A percentile compares a stretch with the other conserved stretches of the same genome.
These are phyloP conservation scores for Zalerion maritima DNA, from an alignment of 495 filamentous ascomycete genomes.

Conservation along the genomic window DNA sequence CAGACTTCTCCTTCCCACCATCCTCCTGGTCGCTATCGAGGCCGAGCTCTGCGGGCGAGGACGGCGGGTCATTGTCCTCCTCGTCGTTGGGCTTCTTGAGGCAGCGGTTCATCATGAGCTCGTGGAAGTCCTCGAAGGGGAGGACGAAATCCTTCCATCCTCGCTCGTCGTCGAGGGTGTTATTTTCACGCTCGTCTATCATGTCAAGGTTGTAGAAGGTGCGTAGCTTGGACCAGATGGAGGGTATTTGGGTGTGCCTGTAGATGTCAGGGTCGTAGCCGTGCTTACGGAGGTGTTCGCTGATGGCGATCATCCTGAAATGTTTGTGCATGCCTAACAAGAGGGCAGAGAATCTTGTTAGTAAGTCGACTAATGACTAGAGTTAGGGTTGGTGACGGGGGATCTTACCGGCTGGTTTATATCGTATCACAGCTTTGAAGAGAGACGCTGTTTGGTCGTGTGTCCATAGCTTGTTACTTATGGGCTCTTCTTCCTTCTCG, in stretches of 20 bases:
- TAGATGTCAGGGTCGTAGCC: slow-evolving; percentile 55
- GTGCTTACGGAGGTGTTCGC: slow-evolving; percentile 71
- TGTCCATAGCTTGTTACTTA: slow-evolving; percentile 67
- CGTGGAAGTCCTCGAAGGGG: slow-evolving; percentile 62
- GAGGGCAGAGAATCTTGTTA: not conserved
- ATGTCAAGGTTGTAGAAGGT: slow-evolving; percentile 77
- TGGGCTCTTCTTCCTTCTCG: slow-evolving; percentile 19
- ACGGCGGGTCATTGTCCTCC: slow-evolving; percentile 15
- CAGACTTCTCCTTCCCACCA: slow-evolving; percentile 20
- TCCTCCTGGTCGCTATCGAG: slow-evolving; percentile 17
- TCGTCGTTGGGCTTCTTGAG: slow-evolving; percentile 42
- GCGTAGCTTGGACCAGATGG: slow-evolving; percentile 80
- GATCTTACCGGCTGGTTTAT: slow-evolving; percentile 79
- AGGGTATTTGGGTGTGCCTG: slow-evolving; percentile 72
- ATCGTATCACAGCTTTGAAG: slow-evolving; percentile 76
- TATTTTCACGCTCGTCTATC: slow-evolving; percentile 75
- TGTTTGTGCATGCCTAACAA: slow-evolving; percentile 83
- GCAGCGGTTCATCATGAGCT: slow-evolving; percentile 55
- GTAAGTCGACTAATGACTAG: slow-evolving; percentile 1
- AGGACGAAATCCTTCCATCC: slow-evolving; percentile 57
- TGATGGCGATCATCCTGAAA: slow-evolving; percentile 86
- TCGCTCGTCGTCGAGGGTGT: slow-evolving; percentile 41
- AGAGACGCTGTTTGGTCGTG: slow-evolving; percentile 87
- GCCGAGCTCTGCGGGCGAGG: slow-evolving; percentile 40
- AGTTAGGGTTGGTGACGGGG: not conserved